Base-by-base conservation (phyloP, 805 yeast species). In the Cyberlindnera meyerae region DNA sequence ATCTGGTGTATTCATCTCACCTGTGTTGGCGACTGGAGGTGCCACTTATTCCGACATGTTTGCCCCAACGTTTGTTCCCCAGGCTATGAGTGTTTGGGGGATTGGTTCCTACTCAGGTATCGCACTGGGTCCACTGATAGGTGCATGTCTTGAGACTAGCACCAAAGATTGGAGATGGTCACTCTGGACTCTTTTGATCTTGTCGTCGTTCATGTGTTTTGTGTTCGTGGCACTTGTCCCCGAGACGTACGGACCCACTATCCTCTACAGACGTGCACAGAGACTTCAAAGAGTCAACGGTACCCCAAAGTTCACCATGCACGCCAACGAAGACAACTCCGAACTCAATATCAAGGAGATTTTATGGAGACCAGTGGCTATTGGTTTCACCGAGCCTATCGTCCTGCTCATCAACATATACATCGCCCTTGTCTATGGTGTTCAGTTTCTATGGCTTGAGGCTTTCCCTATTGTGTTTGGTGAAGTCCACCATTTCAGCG, bases 1-100 rank as follows among this genome's bases (percentile, higher is more conserved):
- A 12, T 62, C 69, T 14, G 83, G 84, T 4, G 45, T 77, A 18
- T 66, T 74, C 39, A 71, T 79, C 11, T 66, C 77, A 4, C 81
- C 83, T 3, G 65, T 75, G 14, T 48, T 77, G 34, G 70, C 78
- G 1, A 73, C 77, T 15, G 82, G 79, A 30, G 80, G 76, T 42
- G 83, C 79, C 9, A 62, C 75, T 5, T 52, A 76, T 29, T 69
- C 73, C 21, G 83, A 78, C 51, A 57, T 77, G 31, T 52, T 70
- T 20, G 32, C 53, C 4, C 54, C 63, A 14, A 66, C 74, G 5
- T 58, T 58, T 37, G 53, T 66, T 25, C 75, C 80, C 3, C 43
- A 68, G 15, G 70, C 71, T 4, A 57, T 77, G 34, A 72, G 72
- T 8, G 40, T 62, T 6, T 77, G 82, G 81, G 62, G 76, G 14